These are phyloP conservation scores for Candida takata DNA, from an alignment of 805 yeast species.

Conservation along the genomic window DNA sequence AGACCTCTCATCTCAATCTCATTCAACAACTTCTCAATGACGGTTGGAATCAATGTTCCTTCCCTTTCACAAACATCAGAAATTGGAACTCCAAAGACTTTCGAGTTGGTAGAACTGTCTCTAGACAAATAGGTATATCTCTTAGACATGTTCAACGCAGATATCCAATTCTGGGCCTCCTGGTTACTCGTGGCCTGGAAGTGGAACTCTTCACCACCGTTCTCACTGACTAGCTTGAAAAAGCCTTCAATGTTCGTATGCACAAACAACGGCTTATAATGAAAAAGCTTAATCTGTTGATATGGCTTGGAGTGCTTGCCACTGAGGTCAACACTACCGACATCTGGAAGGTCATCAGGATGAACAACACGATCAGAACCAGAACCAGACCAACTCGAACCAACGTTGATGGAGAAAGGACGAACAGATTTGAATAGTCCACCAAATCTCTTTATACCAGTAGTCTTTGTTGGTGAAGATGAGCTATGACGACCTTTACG, in stretches of 20 bases:
- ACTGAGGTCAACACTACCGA: slow-evolving; percentile 33
- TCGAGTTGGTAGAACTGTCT: slow-evolving; percentile 33
- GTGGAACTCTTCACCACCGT: slow-evolving; percentile 45
- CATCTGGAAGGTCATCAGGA: slow-evolving; percentile 55
- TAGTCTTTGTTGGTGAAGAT: slow-evolving; percentile 16
- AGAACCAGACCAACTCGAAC: slow-evolving; percentile 31
- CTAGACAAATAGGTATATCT: slow-evolving; percentile 36
- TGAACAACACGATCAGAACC: slow-evolving; percentile 39
- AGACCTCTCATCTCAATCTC: slow-evolving; percentile 84
- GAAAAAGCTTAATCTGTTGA: slow-evolving; percentile 38
- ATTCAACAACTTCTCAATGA: slow-evolving; percentile 57
- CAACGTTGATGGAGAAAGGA: slow-evolving; percentile 51
- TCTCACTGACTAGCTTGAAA: slow-evolving; percentile 35
- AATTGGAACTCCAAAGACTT: slow-evolving; percentile 84
- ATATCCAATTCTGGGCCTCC: slow-evolving; percentile 74
- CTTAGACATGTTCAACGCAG: slow-evolving; percentile 31
- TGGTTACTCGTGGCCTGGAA: slow-evolving; percentile 58
- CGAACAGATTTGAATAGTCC: slow-evolving; percentile 52
- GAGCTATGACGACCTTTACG: slow-evolving; percentile 15
- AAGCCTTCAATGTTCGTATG: slow-evolving; percentile 33
- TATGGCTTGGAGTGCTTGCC: slow-evolving; percentile 41
- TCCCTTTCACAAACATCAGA: slow-evolving; percentile 71
- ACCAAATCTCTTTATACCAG: slow-evolving; percentile 40
- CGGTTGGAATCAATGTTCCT: slow-evolving; percentile 49
- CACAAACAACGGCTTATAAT: slow-evolving; percentile 29